Percentiles rank a stretch among this genome's conserved stretches.
phyloP scores from a whole-genome alignment of 2,329 filamentous ascomycete species.

The Cordyceps pruinosa region DNA sequence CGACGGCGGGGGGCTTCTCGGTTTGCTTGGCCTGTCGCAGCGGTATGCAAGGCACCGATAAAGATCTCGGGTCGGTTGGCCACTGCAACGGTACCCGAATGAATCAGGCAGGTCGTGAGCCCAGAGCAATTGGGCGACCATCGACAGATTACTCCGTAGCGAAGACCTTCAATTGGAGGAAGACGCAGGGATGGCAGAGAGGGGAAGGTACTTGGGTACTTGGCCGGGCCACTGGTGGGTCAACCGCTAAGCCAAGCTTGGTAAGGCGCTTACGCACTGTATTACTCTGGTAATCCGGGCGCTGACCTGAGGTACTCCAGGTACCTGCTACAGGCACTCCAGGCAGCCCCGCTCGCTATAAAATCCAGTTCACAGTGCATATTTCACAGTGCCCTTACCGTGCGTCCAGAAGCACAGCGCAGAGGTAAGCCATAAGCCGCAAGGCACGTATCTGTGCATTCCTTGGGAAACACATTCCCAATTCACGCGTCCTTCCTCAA shows the following conservation, averaged over 20 bases:
- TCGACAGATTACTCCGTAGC: too few species aligned
- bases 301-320: too few species aligned
- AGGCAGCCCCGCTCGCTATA: neutral
- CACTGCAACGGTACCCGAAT: neutral
- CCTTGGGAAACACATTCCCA: too few species aligned
- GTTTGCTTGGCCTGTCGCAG: neutral
- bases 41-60: slow-evolving; percentile 11
- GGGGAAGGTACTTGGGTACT: neutral
- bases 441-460: too few species aligned
- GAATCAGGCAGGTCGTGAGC: neutral
- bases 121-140: too few species aligned
- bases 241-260: neutral
- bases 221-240: too few species aligned
- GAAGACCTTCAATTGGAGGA: too few species aligned
- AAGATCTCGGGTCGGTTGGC: neutral
- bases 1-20: neutral
- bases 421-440: too few species aligned
- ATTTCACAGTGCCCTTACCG: neutral
- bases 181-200: too few species aligned
- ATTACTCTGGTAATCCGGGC: too few species aligned
- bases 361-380: neutral
- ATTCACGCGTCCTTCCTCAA: neutral
- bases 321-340: neutral
- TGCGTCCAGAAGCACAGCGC: too few species aligned
- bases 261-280: too few species aligned